Conservation (phyloP, 2,329 filamentous ascomycete genomes). For the Aureobasidium sp. region DNA sequence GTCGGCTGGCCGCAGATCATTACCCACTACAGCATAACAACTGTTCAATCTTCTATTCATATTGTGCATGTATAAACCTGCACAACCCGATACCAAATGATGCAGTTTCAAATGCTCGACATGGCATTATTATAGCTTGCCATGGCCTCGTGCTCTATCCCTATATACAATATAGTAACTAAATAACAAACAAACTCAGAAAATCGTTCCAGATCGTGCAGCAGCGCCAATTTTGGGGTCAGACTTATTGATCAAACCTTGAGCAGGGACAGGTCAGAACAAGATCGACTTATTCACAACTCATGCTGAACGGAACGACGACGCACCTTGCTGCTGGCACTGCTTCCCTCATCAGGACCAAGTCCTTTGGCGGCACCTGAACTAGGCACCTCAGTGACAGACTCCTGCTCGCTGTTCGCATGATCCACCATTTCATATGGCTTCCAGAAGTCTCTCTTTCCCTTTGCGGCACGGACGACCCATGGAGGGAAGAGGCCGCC, state of each 20-base stretch:
- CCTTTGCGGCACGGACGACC: conserved; percentile 55
- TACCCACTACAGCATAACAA: background rate
- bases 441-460: conserved; percentile 70
- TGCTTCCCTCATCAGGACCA: conserved; percentile 6
- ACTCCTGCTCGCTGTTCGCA: background rate
- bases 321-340: conserved; percentile 8
- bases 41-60: background rate
- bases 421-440: conserved; percentile 19
- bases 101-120: background rate
- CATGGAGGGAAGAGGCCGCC: conserved; percentile 71
- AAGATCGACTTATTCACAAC: background rate
- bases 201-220: background rate
- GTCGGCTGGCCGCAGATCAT: background rate
- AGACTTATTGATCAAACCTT: background rate
- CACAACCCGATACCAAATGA: background rate
- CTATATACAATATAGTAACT: background rate
- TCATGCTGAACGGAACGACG: conserved; percentile 9
- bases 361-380: conserved; percentile 1
- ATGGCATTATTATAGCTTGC: background rate
- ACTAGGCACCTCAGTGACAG: background rate
- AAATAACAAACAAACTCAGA: background rate
- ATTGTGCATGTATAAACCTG: background rate
- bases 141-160: background rate
- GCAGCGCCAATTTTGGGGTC: background rate
- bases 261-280: background rate